These are phyloP conservation scores for Beauveria caledonica DNA, from an alignment of 2,329 filamentous ascomycete genomes.

Conservation along the genomic window DNA sequence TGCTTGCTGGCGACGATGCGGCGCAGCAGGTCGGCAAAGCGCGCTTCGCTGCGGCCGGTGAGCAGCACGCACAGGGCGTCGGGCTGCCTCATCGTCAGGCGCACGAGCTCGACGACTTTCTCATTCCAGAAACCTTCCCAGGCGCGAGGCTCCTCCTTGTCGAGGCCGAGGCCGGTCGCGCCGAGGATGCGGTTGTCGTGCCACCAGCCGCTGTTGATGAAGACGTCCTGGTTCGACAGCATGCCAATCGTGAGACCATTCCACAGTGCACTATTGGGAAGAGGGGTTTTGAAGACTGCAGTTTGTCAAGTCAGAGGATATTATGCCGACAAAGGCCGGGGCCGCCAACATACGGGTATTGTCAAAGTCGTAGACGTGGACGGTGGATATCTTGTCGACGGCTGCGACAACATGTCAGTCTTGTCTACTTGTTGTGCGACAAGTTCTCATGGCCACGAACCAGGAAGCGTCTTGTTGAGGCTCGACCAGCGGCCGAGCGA, in stretches of 20 bases:
- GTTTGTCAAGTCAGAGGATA: not conserved
- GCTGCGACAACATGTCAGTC: constrained; percentile 29
- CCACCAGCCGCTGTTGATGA: constrained; percentile 91
- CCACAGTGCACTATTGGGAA: constrained; percentile 88
- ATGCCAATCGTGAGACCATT: constrained; percentile 67
- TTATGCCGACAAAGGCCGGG: not conserved
- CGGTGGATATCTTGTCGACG: constrained; percentile 60
- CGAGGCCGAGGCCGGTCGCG: constrained; percentile 74
- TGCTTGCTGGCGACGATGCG: constrained; percentile 70
- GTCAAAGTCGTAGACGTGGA: constrained; percentile 97
- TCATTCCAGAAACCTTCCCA: constrained; percentile 99
- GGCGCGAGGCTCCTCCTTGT: constrained; percentile 70
- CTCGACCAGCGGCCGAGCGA: constrained; percentile 80
- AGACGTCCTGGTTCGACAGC: constrained; percentile 65
- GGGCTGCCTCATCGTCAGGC: constrained; percentile 72
- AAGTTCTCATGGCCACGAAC: constrained; percentile 30
- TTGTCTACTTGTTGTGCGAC: not conserved
- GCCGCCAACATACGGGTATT: constrained; percentile 63
- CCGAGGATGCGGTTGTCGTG: constrained; percentile 82
- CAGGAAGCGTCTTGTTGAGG: constrained; percentile 61
- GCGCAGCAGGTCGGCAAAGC: constrained; percentile 71
- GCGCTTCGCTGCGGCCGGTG: constrained; percentile 73
- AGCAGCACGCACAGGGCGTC: constrained; percentile 79
- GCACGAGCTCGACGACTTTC: constrained; percentile 71
- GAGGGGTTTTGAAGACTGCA: constrained; percentile 78